phyloP scores from a whole-genome alignment of 2,329 filamentous ascomycete species.

The Nannizzia gypsea region DNA sequence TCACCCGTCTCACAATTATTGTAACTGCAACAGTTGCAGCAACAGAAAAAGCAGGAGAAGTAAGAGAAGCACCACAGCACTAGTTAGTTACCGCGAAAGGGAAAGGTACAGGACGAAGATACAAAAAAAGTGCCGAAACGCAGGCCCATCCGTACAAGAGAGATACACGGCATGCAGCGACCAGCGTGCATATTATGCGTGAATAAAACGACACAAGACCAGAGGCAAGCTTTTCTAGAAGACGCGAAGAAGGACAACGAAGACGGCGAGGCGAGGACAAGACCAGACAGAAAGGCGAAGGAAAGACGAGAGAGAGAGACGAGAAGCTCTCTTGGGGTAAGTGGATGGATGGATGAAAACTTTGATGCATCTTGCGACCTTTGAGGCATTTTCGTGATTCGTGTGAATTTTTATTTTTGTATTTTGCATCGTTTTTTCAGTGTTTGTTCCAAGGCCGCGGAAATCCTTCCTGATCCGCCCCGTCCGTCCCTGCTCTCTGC shows the following conservation, averaged over 20 bases:
- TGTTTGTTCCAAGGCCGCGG: neutral
- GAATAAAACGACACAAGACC: neutral
- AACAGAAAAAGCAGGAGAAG: neutral
- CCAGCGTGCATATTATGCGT: neutral
- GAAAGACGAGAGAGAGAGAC: too few species aligned
- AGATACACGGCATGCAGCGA: neutral
- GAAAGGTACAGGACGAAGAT: too few species aligned
- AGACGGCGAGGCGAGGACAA: neutral
- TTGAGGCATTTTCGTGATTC: slow-evolving; percentile 3
- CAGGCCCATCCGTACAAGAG: neutral
- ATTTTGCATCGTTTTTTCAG: neutral
- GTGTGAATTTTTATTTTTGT: neutral
- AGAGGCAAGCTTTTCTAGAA: slow-evolving; percentile 3
- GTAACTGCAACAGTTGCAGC: neutral
- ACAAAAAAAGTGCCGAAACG: neutral
- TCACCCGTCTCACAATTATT: neutral
- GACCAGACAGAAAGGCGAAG: too few species aligned
- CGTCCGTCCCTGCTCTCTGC: neutral
- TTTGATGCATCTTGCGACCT: neutral
- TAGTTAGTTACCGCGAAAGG: too few species aligned
- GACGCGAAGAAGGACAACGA: neutral
- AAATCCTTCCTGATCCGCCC: slow-evolving; percentile 4
- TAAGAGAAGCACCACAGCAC: neutral
- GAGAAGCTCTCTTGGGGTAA: neutral
- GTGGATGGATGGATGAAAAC: neutral